Base-by-base conservation (phyloP, 768 basidiomycete genomes). In the Udeniomyces megalosporus region DNA sequence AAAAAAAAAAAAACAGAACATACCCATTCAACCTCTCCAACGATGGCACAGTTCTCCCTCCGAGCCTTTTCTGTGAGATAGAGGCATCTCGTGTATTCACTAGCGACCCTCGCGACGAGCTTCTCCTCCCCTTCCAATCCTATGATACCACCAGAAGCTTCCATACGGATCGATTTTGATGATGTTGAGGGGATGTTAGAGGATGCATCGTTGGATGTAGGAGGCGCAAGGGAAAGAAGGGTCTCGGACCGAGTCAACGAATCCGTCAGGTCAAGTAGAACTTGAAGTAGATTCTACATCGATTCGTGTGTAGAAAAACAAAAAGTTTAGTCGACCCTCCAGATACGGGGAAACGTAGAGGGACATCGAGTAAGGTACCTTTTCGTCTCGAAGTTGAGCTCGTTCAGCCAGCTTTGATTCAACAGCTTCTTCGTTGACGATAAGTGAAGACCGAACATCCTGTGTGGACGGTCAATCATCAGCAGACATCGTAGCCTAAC, bases 251-350 rank as follows among this genome's bases (percentile, higher is more conserved):
- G 83, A 14, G 82, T 80, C 20, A 93, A 80, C 17, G 88, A 88
- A 68, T 97, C 95, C 29, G 92, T 91, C 50, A 97, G 83, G 73
- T 89, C 89, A 66, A 96, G 80, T 4, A 97, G 79, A 14, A 92
- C 78, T 67, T 92, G 85, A 22, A 97, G 78, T 51, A 92, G 75
- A 0, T 86, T 82, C 89, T 91, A 68, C 61, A 57, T 11, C n/a
- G 10, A 42, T 8, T 42, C 10, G 17, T 42, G 46, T 10, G 12
- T 4, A 29, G 28, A 20, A n/a, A 1, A 28, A n/a, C 20, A 49
- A 42, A 60, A 63, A 59, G 53, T 4, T 51, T 61, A n/a, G n/a
- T n/a, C n/a, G n/a, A n/a, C n/a, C n/a, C 34, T 47, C 35, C 10
- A 42, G 17, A 42, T 8, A 8, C 38, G 35, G 12, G 5, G 62